Base-by-base conservation (phyloP, 1,139 yeast genomes). In the Blastobotrys proliferans region DNA sequence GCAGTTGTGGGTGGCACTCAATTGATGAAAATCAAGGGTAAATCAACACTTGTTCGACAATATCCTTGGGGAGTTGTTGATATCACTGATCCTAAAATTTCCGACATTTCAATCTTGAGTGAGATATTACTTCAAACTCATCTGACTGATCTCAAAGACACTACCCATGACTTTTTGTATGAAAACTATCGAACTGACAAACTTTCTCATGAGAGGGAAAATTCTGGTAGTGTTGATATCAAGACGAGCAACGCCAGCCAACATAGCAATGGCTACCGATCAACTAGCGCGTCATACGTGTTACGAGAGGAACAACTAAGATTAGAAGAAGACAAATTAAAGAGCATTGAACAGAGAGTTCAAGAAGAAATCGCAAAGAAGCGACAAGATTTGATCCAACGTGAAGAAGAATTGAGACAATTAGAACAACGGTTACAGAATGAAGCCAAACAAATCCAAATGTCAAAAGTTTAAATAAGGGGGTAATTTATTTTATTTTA, bases 11-110 rank as follows among this genome's bases (percentile, higher is more conserved):
- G 95, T 8, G 83, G 94, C 17, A 50, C 61, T 19, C 55, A 52
- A 31, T 41, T 74, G 52, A 82, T 85, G 38, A 75, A 82, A 50
- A 94, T 92, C 34, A 44, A 44, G 33, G 66, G 66, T 36, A 47
- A 43, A 27, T 46, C 53, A n/a, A 43, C 54, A 28, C 53, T 51
- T 38, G 94, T 85, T 10, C 79, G 98, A 64, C 78, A 80, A 61
- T 90, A 88, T 62, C 95, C 96, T 20, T 90, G 97, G 97, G 97
- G 98, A 3, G 65, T 77, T 40, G 81, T 92, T 39, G 94, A 90
- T 61, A 85, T 92, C 41, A 86, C 85, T 57, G 92, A 92, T 62
- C 80, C 94, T 21, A 77, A 78, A 47, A 76, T 79, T 52, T 79
- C 90, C 45, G 98, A 92, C 62, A 86, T 92, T 61, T 73, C 81